Evolutionary conservation across 805 yeast species (phyloP).

Genomic region (Starmera amethionina): DNA sequence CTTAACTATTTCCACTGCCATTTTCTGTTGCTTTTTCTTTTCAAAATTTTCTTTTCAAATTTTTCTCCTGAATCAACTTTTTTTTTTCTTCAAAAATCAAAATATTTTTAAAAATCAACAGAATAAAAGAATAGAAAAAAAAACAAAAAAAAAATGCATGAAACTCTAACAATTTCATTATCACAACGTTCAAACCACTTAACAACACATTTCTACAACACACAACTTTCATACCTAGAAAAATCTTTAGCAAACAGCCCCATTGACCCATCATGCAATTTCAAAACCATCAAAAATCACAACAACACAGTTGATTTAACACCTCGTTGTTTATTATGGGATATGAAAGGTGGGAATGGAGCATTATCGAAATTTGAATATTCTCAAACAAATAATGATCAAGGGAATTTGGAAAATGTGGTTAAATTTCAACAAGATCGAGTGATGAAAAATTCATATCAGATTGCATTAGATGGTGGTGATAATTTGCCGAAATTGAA

Average conservation of each 20-base stretch:
- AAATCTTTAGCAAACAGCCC: slow-evolving; percentile 14
- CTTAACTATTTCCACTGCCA: too few relatives aligned
- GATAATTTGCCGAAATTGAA: slow-evolving; percentile 24
- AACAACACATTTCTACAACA: slow-evolving; percentile 72
- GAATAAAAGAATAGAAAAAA: too few relatives aligned
- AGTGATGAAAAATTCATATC: slow-evolving; percentile 48
- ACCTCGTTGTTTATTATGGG: slow-evolving; percentile 84
- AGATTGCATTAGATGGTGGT: slow-evolving; percentile 48
- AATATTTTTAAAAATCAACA: too few relatives aligned
- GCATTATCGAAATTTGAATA: slow-evolving; percentile 48
- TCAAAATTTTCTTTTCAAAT: too few relatives aligned
- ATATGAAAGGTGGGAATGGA: slow-evolving; percentile 69
- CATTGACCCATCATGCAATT: slow-evolving; percentile 36
- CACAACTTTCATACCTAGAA: slow-evolving; percentile 64
- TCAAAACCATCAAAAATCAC: slow-evolving; percentile 29
- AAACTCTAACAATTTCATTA: slow-evolving; percentile 59
- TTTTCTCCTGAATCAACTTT: too few relatives aligned
- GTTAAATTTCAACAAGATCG: slow-evolving; percentile 24
- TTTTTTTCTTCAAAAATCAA: too few relatives aligned
- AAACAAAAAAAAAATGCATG: slow-evolving; percentile 40
- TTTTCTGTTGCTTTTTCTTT: too few relatives aligned
- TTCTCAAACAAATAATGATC: slow-evolving; percentile 9
- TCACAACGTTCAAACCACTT: slow-evolving; percentile 71
- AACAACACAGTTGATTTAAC: slow-evolving; percentile 47
- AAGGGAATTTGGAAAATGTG: slow-evolving; percentile 6